Base-by-base conservation (phyloP, 768 basidiomycete genomes). In the Termitomyces sp. region DNA sequence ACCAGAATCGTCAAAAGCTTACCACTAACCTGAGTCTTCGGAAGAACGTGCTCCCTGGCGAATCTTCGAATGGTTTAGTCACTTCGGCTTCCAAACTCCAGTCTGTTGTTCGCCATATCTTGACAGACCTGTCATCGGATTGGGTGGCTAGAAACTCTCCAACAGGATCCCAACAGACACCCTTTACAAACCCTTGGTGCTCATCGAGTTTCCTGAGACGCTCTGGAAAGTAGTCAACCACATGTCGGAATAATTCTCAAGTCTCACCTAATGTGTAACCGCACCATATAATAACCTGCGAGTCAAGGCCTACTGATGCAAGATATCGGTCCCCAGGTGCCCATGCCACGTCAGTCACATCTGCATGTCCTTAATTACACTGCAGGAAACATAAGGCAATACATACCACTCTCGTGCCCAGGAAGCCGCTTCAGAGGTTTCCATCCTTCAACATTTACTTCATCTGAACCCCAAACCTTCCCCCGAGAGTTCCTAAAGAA, bases 141-240 rank as follows among this genome's bases (percentile, higher is more conserved):
- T 96, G 85, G 41, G 96, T 98, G n/a, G 97, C 96, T 59, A 99
- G 84, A 67, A 88, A 98, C 72, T 98, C 91, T 45, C 97, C 97
- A 3, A 95, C 96, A 3, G 97, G 97, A 73, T 99, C 97, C 86
- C 96, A 99, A 67, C 93, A 95, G 49, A 99, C 92, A 57, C 97
- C 97, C 72, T 99, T 98, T 64, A 99, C 95, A 70, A 98, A 98
- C 2, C 94, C 96, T 65, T 92, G 86, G 66, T 98, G 97, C 56
- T 84, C 84, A 57, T 91, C 90, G 6, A 99, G 80, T 69, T 88
- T 91, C 39, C 82, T 78, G 55, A 98, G 68, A 12, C 89, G 86
- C 63, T 95, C 95, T 97, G 66, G 42, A 50, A 34, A 23, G 54
- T 11, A 25, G 39, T 64, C 14, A 56, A 30, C 32, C n/a, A 37